A percentile compares a stretch with the other conserved stretches of the same genome.
Evolutionary conservation across 495 filamentous ascomycete species (phyloP).

Genomic region (Tuber umbilicatum): DNA sequence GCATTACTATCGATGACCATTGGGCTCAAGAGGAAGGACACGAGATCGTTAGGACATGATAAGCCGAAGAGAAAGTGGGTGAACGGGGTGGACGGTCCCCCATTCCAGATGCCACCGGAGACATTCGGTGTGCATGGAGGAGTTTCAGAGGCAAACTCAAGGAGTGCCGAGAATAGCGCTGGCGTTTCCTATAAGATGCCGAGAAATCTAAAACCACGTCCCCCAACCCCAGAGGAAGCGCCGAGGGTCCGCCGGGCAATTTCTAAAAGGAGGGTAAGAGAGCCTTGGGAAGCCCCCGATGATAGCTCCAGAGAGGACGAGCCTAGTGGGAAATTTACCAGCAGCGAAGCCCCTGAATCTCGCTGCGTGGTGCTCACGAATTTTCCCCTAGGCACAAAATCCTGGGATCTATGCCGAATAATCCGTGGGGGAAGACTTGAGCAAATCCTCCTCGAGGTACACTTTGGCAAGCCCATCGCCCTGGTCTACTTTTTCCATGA

Average conservation of each 20-base stretch:
- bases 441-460: background rate
- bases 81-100: background rate
- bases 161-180: background rate
- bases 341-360: background rate
- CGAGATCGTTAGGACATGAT: background rate
- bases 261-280: background rate
- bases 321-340: background rate
- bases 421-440: background rate
- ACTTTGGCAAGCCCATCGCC: background rate
- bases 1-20: background rate
- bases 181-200: background rate
- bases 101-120: background rate
- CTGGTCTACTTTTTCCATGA: background rate
- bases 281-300: background rate
- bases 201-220: background rate
- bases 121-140: background rate
- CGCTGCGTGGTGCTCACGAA: background rate
- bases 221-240: background rate
- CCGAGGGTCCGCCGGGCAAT: background rate
- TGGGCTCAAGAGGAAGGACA: background rate
- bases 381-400: background rate
- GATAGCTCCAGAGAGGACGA: background rate
- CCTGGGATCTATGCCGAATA: background rate
- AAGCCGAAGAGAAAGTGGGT: background rate
- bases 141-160: background rate